Base-by-base conservation (phyloP, 1,284 basidiomycete genomes). In the Flammula alnicola region DNA sequence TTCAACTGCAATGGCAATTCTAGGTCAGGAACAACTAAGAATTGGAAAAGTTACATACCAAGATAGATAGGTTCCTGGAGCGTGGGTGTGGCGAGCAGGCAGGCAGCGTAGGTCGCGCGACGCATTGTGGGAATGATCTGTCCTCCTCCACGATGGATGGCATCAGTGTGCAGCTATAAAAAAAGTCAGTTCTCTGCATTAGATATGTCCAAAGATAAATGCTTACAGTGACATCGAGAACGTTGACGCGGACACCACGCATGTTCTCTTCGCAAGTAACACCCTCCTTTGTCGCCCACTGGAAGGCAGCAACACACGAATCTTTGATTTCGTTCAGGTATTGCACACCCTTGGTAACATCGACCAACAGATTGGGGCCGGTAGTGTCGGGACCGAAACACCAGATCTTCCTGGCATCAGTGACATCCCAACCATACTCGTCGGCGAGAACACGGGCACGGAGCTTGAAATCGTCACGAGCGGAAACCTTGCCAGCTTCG, bases 321-420 rank as follows among this genome's bases (percentile, higher is more conserved):
- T 99, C 97, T 84, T 99, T 99, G 84, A 99, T 99, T 84, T 99
- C 97, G 70, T 93, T 94, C 61, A 95, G 78, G 77, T 95, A 95
- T 68, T 96, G 94, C 54, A 98, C 95, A 83, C 95, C 96, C 86
- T 99, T 99, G 68, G 97, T 98, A 65, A 91, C 92, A 79, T 99
- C 97, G 64, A 98, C 92, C 72, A 99, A 79, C 74, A 99, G 73
- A 80, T 99, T 99, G 57, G 97, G 89, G 52, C 97, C 97, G 61
- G 92, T 95, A 50, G 93, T 98, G 65, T 99, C 97, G 60, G 97
- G 97, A 65, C 96, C 96, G 81, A 99, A 99, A 78, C 92, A 94
- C 97, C 97, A 99, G 69, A 99, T 98, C 85, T 98, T 98, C 72
- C 97, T 85, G 63, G 97, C 97, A 68, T 99, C 97, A 57, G 96